These are phyloP conservation scores for Auricularia cornea DNA, from an alignment of 768 basidiomycete species.

Conservation along the genomic window DNA sequence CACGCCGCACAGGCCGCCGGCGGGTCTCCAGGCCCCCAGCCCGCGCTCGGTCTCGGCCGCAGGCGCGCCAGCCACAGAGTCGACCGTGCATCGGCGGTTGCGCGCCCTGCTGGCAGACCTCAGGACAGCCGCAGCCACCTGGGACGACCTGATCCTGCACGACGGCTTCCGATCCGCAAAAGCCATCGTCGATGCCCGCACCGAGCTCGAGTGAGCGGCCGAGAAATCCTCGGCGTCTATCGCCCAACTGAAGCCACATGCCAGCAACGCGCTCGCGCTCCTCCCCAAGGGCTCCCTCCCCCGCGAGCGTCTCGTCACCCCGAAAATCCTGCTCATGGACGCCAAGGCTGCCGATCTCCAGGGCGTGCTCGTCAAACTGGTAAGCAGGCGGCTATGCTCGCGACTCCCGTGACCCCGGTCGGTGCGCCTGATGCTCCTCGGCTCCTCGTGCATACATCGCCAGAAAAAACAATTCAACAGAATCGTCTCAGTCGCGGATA, in stretches of 20 bases:
- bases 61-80: too few relatives aligned
- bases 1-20: conserved; percentile 62
- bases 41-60: conserved; percentile 22
- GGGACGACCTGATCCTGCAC: conserved; percentile 74
- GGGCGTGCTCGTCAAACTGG: conserved; percentile 52
- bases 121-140: conserved; percentile 51
- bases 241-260: neutral
- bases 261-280: conserved; percentile 51
- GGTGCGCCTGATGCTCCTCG: neutral
- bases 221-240: neutral
- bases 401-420: neutral
- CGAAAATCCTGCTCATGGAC: conserved; percentile 64
- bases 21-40: conserved; percentile 39
- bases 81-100: conserved; percentile 75
- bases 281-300: conserved; percentile 47
- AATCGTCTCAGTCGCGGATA: conserved; percentile 56
- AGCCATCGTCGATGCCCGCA: conserved; percentile 65
- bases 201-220: conserved; percentile 58
- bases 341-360: conserved; percentile 52
- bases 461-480: conserved; percentile 66
- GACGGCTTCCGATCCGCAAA: conserved; percentile 75
- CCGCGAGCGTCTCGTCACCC: conserved; percentile 48
- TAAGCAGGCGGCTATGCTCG: conserved; percentile 26
- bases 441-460: neutral
- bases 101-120: conserved; percentile 62